phyloP scores from a whole-genome alignment of 176 grass and related monocot genomes.

The Carex kokanica region DNA sequence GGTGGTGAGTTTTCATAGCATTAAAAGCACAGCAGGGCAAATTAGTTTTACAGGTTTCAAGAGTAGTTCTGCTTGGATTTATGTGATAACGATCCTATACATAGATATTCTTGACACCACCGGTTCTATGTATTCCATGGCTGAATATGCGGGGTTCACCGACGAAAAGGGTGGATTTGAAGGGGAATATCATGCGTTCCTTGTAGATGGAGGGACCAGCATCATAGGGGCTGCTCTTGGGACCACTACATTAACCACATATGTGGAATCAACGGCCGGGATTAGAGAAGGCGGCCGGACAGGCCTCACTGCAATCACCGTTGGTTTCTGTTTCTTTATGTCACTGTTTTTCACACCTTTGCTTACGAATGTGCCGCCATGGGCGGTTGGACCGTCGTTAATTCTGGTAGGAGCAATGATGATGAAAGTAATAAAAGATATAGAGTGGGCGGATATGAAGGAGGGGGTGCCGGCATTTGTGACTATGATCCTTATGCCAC shows the following conservation, averaged over 20 bases:
- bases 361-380: neutral
- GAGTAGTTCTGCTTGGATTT: conserved; percentile 1
- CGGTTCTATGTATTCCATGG: conserved; percentile 1
- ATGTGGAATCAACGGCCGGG: neutral
- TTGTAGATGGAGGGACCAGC: neutral
- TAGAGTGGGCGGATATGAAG: conserved; percentile 22
- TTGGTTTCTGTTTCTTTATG: neutral
- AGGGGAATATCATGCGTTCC: neutral
- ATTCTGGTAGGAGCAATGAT: conserved; percentile 27
- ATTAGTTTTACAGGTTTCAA: neutral
- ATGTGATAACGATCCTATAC: neutral
- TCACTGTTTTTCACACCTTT: neutral
- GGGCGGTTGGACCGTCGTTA: neutral
- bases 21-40: neutral
- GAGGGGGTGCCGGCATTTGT: conserved; percentile 2
- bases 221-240: conserved; percentile 16
- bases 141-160: neutral
- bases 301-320: conserved; percentile 7
- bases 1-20: conserved; percentile 7
- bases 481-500: conserved; percentile 14
- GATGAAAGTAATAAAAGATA: conserved; percentile 17
- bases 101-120: conserved; percentile 10
- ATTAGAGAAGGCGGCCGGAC: neutral
- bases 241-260: neutral
- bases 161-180: neutral